Percentiles rank a stretch among this genome's conserved stretches.
Evolutionary conservation across 2,329 filamentous ascomycete genomes (phyloP).

Genomic region (Aspergillus quadricinctus): DNA sequence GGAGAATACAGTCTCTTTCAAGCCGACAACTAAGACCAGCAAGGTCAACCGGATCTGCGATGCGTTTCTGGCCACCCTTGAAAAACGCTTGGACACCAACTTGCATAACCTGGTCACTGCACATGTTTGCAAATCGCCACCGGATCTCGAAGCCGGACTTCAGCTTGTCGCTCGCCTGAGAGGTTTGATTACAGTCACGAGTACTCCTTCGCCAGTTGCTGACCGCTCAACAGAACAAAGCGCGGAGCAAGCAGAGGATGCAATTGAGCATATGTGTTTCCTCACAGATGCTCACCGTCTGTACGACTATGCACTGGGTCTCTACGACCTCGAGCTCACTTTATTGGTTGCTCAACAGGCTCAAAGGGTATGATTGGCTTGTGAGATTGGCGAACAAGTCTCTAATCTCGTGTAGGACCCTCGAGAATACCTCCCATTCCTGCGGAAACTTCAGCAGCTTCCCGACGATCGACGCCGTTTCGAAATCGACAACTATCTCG

Average conservation of each 20-base stretch:
- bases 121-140: conserved; percentile 87
- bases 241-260: conserved; percentile 72
- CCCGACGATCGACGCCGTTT: conserved; percentile 68
- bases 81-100: conserved; percentile 57
- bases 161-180: conserved; percentile 69
- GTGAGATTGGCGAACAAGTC: neutral
- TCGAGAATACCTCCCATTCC: conserved; percentile 89
- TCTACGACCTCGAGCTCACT: conserved; percentile 88
- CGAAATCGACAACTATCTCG: conserved; percentile 83
- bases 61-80: conserved; percentile 68
- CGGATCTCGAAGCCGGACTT: conserved; percentile 82
- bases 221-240: conserved; percentile 48
- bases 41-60: conserved; percentile 91
- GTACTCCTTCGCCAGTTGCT: conserved; percentile 8
- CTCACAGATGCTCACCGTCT: conserved; percentile 87
- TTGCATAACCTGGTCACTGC: conserved; percentile 92
- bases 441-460: conserved; percentile 78
- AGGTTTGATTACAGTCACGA: conserved; percentile 27
- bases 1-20: conserved; percentile 18
- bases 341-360: conserved; percentile 91
- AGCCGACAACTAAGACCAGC: conserved; percentile 23
- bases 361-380: conserved; percentile 57
- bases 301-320: conserved; percentile 82
- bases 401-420: conserved; percentile 59
- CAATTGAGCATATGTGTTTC: conserved; percentile 96